Base-by-base conservation (phyloP, 305 asterid genomes). In the Fraxinus ornus region DNA sequence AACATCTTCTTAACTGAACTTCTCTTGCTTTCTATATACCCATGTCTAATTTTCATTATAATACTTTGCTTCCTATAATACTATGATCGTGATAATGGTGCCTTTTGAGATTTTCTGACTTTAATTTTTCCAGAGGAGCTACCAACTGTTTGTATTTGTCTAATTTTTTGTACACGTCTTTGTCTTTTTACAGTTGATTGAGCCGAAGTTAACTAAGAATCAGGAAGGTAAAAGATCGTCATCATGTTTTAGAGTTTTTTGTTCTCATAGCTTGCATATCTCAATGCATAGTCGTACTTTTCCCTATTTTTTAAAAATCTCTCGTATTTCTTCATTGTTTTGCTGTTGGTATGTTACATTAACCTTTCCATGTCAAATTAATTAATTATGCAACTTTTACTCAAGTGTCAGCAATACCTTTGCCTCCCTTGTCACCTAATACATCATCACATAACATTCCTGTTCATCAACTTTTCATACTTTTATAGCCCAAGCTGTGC, bases 161-260 rank as follows among this genome's bases (percentile, higher is more conserved):
- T 78, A 55, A 21, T 9, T 62, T 77, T 4, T 44, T 74, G 4
- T 66, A 33, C 49, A 30, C 12, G 32, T 76, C 80, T 80, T 82
- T 77, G 62, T 87, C 70, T 49, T 83, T 83, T 37, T 79, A 62
- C 93, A 95, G 97, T 74, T 91, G 82, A 88, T 89, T 57, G 98
- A 96, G 78, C 88, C 82, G 41, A 91, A 91, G 88, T 83, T 94
- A 78, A 35, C 95, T 2, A 92, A 86, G 84, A 90, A 84, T 87
- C 98, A 94, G 87, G 97, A 95, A 95, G 98, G 98, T 94, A 90
- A 78, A 68, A 36, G 10, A 70, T 84, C 39, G 1, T 13, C 36
- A 4, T 30, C 37, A 0, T 30, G 33, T 15, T 76, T 13, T 21
- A 1, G 1, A 22, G 7, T 52, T 70, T 66, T 66, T 66, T 66